Evolutionary conservation across 257 asterid species (phyloP), one percentile per base, ranked within the genome.

Genomic region (Cruciata laevipes): DNA sequence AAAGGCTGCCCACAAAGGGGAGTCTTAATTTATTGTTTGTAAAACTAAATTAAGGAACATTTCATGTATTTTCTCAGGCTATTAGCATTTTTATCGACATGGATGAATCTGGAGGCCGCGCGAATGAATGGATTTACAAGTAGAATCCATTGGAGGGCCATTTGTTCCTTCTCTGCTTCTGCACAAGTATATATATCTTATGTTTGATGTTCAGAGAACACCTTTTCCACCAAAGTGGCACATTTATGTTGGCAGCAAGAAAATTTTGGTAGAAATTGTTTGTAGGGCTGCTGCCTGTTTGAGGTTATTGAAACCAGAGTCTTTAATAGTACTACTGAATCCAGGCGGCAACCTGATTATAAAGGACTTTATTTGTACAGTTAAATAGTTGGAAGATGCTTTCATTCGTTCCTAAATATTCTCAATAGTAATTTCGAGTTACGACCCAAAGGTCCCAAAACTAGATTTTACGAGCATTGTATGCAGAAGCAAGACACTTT

Each of bases 51-150:
- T 7, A 14, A 12, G 9, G 16, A 21, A 16, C 66, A 20, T 55
- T 66, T 7, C 18, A 35, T 51, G 18, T 9, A 6, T 61, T 57
- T 51, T 63, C 23, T 53, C 87, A 87, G 98, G 98, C 98, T 30
- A 89, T 92, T 52, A 86, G 97, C 87, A 89, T 92, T 66, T 92
- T 92, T 74, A 92, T 92, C 59, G 98, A 92, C 65, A 86, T 87
- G 98, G 98, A 92, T 30, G 98, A 86, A 79, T 79, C 95, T 2
- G 97, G 98, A 63, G 98, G 96, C 14, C 91, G 96, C 16, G 91
- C 98, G 73, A 89, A 86, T 30, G 96, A 92, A 77, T 92, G 98
- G 98, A 92, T 92, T 72, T 92, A 92, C 86, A 89, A 83, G 86
- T 92, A 87, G 89, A 42, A 37, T 55, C 38, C 25, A 3, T 12